Evolutionary conservation across 805 yeast species (phyloP), one percentile per base, ranked within the genome.

Genomic region (Brettanomyces bruxellensis): DNA sequence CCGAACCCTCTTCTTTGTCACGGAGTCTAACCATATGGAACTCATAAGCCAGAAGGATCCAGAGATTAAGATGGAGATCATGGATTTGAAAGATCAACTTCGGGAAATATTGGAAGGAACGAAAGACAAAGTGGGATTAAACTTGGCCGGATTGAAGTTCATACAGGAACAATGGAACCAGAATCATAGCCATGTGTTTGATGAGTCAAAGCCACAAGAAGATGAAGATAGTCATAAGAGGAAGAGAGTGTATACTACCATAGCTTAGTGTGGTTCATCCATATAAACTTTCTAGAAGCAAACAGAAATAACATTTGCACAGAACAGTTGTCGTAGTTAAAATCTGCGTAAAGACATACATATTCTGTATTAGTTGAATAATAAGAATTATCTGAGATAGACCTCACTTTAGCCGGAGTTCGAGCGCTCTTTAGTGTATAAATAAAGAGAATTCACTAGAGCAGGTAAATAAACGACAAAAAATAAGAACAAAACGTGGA

Each of bases 121-220:
- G 22, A 69, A 75, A 13, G 69, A 73, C 41, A 82, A 77, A 49
- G 70, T 93, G 41, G 98, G 97, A 8, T 82, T 75, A 68, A 93
- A 93, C 58, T 70, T 87, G 18, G 90, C 86, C 50, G 97, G 96
- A 4, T 69, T 93, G 61, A 78, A 75, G 54, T 85, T 78, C 55
- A 64, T 86, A 49, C 81, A 79, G 59, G 77, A 73, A 40, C 88
- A 84, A 62, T 90, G 96, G 96, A 78, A 79, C 49, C 64, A 81
- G 58, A 73, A 71, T 39, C 98, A 91, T 60, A 80, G 75, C 54
- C 71, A 76, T 34, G 88, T 83, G 59, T 89, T 80, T 57, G 73
- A 78, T 41, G 96, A 86, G 55, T 86, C 78, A 43, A 70, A 69
- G 28, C 83, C 80, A 52, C 47, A 48, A 13, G 74, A 75, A 52